phyloP scores from a whole-genome alignment of 345 rosid species.

The Salix arbutifolia region DNA sequence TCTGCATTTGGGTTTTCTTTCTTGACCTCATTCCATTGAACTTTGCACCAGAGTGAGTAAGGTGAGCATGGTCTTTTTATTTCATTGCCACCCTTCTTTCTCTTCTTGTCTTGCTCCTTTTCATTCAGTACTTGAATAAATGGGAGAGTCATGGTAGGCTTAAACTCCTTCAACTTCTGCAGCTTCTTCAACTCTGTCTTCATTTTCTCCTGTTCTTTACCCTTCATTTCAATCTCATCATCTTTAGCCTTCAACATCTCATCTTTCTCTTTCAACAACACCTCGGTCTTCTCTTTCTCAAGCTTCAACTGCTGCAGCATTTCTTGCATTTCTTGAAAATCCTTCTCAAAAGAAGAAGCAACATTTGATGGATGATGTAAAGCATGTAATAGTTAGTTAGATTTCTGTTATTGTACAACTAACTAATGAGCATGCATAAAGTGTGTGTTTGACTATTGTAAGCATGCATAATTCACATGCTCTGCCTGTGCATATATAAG shows the following conservation, averaged over 20 bases:
- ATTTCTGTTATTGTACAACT: too few relatives aligned
- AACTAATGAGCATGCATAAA: too few relatives aligned
- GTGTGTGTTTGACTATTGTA: too few relatives aligned
- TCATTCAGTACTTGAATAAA: conserved; percentile 43
- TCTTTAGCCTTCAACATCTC: conserved; percentile 70
- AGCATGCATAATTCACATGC: too few relatives aligned
- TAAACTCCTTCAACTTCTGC: conserved; percentile 83
- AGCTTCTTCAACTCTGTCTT: conserved; percentile 69
- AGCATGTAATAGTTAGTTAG: too few relatives aligned
- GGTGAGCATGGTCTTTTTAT: conserved; percentile 75
- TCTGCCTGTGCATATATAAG: too few relatives aligned
- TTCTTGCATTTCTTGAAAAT: conserved; percentile 69
- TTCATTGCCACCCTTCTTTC: conserved; percentile 58
- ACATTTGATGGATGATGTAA: too few relatives aligned
- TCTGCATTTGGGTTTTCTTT: too few relatives aligned
- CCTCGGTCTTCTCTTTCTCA: conserved; percentile 79
- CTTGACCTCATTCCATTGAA: conserved; percentile 80
- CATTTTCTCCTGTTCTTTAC: conserved; percentile 59
- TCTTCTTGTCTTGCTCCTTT: conserved; percentile 49
- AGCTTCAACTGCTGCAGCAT: conserved; percentile 63
- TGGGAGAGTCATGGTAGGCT: conserved; percentile 60
- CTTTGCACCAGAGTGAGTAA: conserved; percentile 81
- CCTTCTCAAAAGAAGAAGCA: conserved; percentile 50
- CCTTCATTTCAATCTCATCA: conserved; percentile 67
- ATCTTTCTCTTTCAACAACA: conserved; percentile 66